Evolutionary conservation across 1,139 yeast genomes (phyloP), one percentile per base, ranked within the genome.

Genomic region (Scheffersomyces quercinus): DNA sequence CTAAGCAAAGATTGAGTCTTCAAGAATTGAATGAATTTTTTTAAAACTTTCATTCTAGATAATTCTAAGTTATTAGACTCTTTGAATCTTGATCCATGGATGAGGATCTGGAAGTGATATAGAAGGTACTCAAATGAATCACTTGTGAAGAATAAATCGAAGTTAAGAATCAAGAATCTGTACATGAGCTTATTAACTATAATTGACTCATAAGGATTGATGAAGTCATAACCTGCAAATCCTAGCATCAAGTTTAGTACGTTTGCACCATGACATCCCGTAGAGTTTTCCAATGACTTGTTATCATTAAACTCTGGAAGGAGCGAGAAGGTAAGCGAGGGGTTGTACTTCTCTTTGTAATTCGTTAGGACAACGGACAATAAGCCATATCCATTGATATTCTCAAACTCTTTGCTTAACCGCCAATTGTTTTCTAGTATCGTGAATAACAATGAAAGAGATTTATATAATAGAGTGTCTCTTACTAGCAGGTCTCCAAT

Each of bases 51-150:
- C 77, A 84, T 68, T 42, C 75, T 77, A 26, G 67, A 67, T 26
- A 87, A 58, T 46, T 82, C 81, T 36, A 64, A 55, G 2, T 68
- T 56, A 54, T 87, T 88, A 57, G 72, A 77, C 1, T 67, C 57
- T 15, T 64, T 66, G 55, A 71, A 77, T 46, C 69, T 75, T 36
- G 87, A 80, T 15, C 73, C 77, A 36, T 71, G 70, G 6, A 80
- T 64, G 46, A 87, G 71, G 1, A 75, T 75, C 2, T 75, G 73
- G 40, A 85, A 68, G 48, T 86, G 91, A 43, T 73, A 75, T 4
- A 84, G 60, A 8, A 85, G 61, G 43, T 72, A 73, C 36, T 77
- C 68, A 40, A 82, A 70, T 0, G 81, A 67, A 32, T 73, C 79
- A 1, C 70, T 51, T 15, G 67, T 73, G 34, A 49, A 53, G 49